Percentiles rank a stretch among this genome's conserved stretches.
Conservation (phyloP, 176 grass and related monocot species). For the Chrysopogon serrulatus region DNA sequence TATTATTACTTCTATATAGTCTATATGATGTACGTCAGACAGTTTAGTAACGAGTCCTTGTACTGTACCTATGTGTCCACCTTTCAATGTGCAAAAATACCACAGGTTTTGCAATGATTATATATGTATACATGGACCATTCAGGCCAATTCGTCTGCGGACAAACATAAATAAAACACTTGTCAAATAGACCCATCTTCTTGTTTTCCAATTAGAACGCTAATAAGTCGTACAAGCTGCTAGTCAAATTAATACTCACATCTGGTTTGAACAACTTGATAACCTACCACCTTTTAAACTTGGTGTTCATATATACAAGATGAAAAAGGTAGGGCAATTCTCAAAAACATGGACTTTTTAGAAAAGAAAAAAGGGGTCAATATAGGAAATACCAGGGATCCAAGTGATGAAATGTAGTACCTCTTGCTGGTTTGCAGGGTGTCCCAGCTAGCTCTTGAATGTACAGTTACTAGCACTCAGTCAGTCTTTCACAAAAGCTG, state of each 20-base stretch:
- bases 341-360: no score
- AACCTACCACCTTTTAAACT: neutral
- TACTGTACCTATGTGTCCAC: slow-evolving; percentile 21
- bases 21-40: neutral
- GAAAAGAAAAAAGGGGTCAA: no score
- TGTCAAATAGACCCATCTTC: neutral
- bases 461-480: no score
- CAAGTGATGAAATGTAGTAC: no score
- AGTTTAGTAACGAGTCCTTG: slow-evolving; percentile 36
- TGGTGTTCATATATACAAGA: neutral
- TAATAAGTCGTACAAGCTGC: neutral
- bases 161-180: slow-evolving; percentile 9
- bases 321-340: neutral
- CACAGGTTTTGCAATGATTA: neutral
- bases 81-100: neutral
- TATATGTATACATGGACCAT: slow-evolving; percentile 8
- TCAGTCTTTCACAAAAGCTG: no score
- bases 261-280: neutral
- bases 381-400: no score
- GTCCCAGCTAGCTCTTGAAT: no score
- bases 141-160: slow-evolving; percentile 5
- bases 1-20: neutral
- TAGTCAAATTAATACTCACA: neutral
- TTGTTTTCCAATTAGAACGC: neutral
- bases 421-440: no score